Conservation (phyloP, 164 flowering plant species). For the Berberis thunbergii region DNA sequence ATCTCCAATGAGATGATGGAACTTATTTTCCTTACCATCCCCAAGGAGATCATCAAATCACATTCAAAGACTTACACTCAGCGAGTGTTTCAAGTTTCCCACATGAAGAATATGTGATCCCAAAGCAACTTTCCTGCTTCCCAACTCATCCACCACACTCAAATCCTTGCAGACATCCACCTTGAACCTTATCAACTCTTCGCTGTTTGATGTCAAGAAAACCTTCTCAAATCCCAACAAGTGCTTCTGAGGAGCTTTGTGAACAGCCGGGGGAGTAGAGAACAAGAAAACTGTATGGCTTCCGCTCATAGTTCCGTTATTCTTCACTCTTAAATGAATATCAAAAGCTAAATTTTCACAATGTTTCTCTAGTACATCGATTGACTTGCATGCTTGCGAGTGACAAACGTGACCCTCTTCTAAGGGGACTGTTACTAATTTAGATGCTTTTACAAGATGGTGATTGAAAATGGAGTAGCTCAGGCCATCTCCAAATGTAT, state of each 20-base stretch:
- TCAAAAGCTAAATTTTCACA: conserved; percentile 54
- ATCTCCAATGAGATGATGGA: conserved; percentile 1
- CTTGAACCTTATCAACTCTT: conserved; percentile 44
- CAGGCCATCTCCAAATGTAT: conserved; percentile 75
- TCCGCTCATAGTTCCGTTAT: conserved; percentile 46
- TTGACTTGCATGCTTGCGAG: conserved; percentile 47
- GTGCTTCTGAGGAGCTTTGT: conserved; percentile 74
- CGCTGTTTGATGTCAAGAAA: conserved; percentile 26
- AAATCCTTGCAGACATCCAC: conserved; percentile 88
- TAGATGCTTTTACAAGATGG: conserved; percentile 54
- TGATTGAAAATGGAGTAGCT: conserved; percentile 63
- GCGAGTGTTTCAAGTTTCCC: conserved; percentile 59
- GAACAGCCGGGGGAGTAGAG: conserved; percentile 57
- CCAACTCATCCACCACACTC: conserved; percentile 77
- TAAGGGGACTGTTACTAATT: conserved; percentile 45
- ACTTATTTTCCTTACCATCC: background rate
- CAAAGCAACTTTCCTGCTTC: conserved; percentile 58
- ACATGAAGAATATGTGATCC: conserved; percentile 76
- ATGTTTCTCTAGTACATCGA: conserved; percentile 30
- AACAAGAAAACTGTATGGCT: conserved; percentile 73
- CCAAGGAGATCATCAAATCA: background rate
- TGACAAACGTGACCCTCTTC: conserved; percentile 59
- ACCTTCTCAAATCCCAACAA: conserved; percentile 81
- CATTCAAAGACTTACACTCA: conserved; percentile 51
- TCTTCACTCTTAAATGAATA: conserved; percentile 56